A percentile compares a stretch with the other conserved stretches of the same genome.
phyloP scores from a whole-genome alignment of 2,329 filamentous ascomycete genomes.

The Didymella keratinophila region DNA sequence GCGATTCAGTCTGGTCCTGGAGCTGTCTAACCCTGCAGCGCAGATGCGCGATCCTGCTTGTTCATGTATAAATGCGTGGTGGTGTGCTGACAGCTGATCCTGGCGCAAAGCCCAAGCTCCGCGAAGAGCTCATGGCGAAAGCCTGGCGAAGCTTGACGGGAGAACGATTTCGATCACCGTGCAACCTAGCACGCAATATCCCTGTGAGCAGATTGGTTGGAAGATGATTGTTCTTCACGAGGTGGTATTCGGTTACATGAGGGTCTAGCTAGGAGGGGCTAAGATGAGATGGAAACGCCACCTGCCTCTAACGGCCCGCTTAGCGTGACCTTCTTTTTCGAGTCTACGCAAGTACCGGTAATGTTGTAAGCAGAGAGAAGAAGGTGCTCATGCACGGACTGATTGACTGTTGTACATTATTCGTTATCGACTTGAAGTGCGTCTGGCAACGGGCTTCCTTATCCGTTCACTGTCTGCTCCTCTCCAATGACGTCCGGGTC shows the following conservation, averaged over 20 bases:
- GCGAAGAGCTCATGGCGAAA: conserved; percentile 31
- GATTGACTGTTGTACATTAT: neutral
- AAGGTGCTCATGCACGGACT: too few species aligned
- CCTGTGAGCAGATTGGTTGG: conserved; percentile 27
- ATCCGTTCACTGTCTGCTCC: neutral
- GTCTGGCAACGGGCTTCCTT: neutral
- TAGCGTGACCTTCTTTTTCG: neutral
- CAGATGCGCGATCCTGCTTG: neutral
- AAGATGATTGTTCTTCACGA: conserved; percentile 5
- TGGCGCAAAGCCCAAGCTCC: conserved; percentile 24
- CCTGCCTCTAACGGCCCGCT: conserved; percentile 8
- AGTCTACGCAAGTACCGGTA: neutral
- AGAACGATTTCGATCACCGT: conserved; percentile 10
- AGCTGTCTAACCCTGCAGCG: neutral
- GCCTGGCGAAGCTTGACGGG: conserved; percentile 23
- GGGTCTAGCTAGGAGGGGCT: conserved; percentile 5
- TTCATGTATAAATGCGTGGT: conserved; percentile 2
- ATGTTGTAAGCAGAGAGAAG: too few species aligned
- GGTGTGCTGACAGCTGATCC: neutral
- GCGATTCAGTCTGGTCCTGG: neutral
- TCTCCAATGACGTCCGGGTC: neutral
- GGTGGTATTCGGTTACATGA: conserved; percentile 16
- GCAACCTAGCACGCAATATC: conserved; percentile 36
- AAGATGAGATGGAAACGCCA: neutral
- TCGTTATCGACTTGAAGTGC: neutral